These are phyloP conservation scores for Tetrahymena thermophila DNA, from an alignment of 73 alveolate species.

Conservation along the genomic window DNA sequence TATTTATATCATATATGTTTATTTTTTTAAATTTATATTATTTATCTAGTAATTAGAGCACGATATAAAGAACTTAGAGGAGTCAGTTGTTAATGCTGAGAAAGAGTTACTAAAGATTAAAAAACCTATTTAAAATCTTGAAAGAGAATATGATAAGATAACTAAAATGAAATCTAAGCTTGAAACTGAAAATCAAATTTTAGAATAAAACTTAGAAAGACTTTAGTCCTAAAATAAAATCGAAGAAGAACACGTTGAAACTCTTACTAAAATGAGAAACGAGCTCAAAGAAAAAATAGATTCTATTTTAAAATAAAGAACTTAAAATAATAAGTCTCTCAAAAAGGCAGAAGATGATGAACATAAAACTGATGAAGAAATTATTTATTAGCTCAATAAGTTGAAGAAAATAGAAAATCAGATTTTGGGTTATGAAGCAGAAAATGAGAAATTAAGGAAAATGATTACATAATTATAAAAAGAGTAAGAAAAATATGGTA, in stretches of 20 bases:
- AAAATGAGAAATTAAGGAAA: conserved; percentile 51
- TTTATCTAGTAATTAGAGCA: not conserved
- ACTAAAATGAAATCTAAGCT: not conserved
- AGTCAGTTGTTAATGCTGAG: not conserved
- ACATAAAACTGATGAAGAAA: conserved; percentile 62
- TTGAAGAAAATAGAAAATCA: conserved; percentile 68
- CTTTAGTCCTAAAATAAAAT: conserved; percentile 1
- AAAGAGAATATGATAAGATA: conserved; percentile 7
- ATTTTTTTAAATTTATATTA: not conserved
- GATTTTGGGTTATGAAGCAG: conserved; percentile 64
- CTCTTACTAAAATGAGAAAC: conserved; percentile 52
- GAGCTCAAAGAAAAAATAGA: conserved; percentile 65
- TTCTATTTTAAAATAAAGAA: conserved; percentile 61
- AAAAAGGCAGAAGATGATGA: conserved; percentile 61
- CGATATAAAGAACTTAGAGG: conserved; percentile 4
- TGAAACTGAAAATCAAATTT: conserved; percentile 9
- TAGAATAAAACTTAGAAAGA: not conserved
- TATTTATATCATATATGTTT: not conserved
- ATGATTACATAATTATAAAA: conserved; percentile 65
- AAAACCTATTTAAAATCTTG: conserved; percentile 18
- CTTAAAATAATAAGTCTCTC: conserved; percentile 58
- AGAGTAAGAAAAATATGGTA: conserved; percentile 79
- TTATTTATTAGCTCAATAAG: conserved; percentile 54
- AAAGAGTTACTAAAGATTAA: conserved; percentile 8
- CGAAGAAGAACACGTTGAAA: conserved; percentile 34